Evolutionary conservation across 2,329 filamentous ascomycete species (phyloP).

Genomic region (Ilyonectria mors-panacis): DNA sequence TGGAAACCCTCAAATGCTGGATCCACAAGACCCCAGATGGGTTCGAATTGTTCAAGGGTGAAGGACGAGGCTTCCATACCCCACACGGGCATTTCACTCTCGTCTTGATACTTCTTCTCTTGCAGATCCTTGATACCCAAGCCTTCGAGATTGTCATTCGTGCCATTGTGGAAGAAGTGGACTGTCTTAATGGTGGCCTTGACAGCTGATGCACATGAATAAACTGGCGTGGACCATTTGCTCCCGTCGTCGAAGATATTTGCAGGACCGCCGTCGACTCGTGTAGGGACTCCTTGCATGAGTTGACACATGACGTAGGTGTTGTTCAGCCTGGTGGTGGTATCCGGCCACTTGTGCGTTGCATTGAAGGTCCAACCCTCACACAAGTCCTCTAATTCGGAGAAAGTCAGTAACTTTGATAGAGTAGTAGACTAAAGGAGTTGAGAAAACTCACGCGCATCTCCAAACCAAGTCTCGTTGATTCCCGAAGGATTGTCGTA

Average conservation of each 20-base stretch:
- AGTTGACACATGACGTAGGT: slow-evolving; percentile 42
- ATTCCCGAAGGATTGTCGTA: neutral
- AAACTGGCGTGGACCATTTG: slow-evolving; percentile 59
- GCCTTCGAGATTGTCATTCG: slow-evolving; percentile 49
- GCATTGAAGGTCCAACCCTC: slow-evolving; percentile 16
- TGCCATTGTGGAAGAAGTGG: slow-evolving; percentile 59
- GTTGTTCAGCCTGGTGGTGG: slow-evolving; percentile 27
- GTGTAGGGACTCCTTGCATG: slow-evolving; percentile 56
- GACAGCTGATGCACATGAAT: slow-evolving; percentile 59
- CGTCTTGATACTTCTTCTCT: slow-evolving; percentile 54
- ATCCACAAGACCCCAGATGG: slow-evolving; percentile 43
- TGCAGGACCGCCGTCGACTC: slow-evolving; percentile 51
- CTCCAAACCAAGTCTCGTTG: neutral
- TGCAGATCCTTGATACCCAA: slow-evolving; percentile 53
- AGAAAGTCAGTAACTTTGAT: neutral
- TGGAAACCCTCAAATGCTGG: slow-evolving; percentile 31
- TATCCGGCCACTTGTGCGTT: slow-evolving; percentile 12
- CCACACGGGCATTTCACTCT: slow-evolving; percentile 53
- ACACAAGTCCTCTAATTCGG: neutral
- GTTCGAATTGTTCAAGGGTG: slow-evolving; percentile 30
- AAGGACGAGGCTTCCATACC: slow-evolving; percentile 48
- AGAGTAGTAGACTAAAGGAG: too few relatives aligned
- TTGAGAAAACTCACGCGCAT: neutral
- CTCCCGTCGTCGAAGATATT: slow-evolving; percentile 58
- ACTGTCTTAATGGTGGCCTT: slow-evolving; percentile 63